phyloP scores from a whole-genome alignment of 2,329 filamentous ascomycete genomes.

The Colletotrichum musae region DNA sequence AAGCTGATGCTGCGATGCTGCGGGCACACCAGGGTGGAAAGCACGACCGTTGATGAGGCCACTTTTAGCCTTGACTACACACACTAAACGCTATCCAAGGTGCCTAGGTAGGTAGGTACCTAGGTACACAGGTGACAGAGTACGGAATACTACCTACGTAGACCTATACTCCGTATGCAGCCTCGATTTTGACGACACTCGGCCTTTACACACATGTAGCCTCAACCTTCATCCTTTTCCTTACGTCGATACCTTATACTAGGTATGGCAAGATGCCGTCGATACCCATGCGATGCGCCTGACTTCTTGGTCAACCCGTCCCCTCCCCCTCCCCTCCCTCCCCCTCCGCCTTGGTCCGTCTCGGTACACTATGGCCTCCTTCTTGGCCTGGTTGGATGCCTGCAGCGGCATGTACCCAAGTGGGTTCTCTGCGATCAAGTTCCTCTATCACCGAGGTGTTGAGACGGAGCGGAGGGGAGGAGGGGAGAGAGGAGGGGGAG shows the following conservation, averaged over 20 bases:
- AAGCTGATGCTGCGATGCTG: constrained; percentile 11
- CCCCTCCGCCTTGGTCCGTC: constrained; percentile 12
- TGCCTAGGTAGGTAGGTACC: too few relatives aligned
- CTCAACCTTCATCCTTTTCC: neutral
- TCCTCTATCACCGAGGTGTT: constrained; percentile 5
- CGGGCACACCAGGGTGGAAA: constrained; percentile 25
- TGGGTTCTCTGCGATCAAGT: constrained; percentile 16
- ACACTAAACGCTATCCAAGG: neutral
- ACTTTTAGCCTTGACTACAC: constrained; percentile 26
- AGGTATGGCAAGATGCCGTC: neutral
- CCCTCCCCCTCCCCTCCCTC: neutral
- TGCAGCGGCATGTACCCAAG: constrained; percentile 2
- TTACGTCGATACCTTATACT: neutral
- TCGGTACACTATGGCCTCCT: neutral
- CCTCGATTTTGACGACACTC: constrained; percentile 14
- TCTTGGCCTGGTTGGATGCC: neutral
- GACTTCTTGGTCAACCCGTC: neutral
- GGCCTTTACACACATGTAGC: neutral
- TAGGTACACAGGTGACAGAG: too few relatives aligned
- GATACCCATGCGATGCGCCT: too few relatives aligned
- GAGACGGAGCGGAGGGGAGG: neutral
- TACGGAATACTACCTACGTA: too few relatives aligned
- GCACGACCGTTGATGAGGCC: constrained; percentile 32
- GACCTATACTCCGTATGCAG: too few relatives aligned
- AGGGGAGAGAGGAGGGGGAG: too few relatives aligned